A percentile compares a stretch with the other conserved stretches of the same genome.
Evolutionary conservation across 305 asterid species (phyloP).

Genomic region (Ilex paraguariensis): DNA sequence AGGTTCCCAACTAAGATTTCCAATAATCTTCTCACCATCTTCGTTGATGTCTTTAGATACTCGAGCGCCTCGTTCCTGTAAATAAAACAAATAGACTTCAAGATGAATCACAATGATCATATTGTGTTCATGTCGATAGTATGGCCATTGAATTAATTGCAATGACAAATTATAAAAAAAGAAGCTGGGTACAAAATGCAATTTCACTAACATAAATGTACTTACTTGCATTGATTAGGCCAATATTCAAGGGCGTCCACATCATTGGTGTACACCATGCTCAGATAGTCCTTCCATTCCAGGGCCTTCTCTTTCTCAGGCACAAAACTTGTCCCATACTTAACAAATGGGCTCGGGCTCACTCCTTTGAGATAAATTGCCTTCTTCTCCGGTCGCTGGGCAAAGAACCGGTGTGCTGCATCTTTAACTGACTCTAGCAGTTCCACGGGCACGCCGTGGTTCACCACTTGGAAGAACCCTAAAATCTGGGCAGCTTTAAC

Average conservation of each 20-base stretch:
- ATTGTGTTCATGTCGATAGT: too few species aligned
- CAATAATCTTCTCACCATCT: constrained; percentile 24
- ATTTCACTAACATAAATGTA: background rate
- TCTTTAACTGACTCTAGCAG: constrained; percentile 20
- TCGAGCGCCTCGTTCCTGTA: constrained; percentile 25
- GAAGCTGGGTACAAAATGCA: too few species aligned
- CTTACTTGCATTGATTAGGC: constrained; percentile 32
- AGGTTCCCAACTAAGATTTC: constrained; percentile 23
- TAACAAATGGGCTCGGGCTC: constrained; percentile 29
- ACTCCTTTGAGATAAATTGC: constrained; percentile 25
- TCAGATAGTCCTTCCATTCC: constrained; percentile 42
- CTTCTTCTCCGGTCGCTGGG: constrained; percentile 21
- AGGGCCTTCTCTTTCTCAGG: constrained; percentile 33
- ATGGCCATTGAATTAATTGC: too few species aligned
- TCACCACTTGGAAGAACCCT: constrained; percentile 34
- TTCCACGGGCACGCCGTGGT: constrained; percentile 32
- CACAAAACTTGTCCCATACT: constrained; percentile 36
- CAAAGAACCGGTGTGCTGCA: constrained; percentile 24
- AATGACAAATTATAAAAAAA: too few species aligned
- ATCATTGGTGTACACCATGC: constrained; percentile 33
- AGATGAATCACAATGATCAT: too few species aligned
- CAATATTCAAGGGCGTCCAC: constrained; percentile 30
- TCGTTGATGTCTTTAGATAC: constrained; percentile 24
- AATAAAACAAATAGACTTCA: background rate
- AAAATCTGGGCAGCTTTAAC: constrained; percentile 26